Evolutionary conservation across 352 stramenopile species (phyloP).

Genomic region (Phytophthora vignae): DNA sequence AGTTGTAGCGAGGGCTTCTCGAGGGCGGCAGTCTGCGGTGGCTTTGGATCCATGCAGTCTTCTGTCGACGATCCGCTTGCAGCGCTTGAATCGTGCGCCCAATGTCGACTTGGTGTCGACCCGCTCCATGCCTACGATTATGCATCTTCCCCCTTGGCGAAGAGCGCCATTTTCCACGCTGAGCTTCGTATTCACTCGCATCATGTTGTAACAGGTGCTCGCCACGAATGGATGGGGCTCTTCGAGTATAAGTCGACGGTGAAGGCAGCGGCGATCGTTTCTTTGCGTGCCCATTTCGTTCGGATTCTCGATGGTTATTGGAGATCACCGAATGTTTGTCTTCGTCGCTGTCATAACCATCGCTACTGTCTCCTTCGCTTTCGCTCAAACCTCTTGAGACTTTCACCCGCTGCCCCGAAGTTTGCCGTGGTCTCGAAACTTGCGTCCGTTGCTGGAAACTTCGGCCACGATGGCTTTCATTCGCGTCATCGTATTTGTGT

Average conservation of each 20-base stretch:
- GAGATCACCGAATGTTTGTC: not conserved
- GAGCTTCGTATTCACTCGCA: not conserved
- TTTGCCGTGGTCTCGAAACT: not conserved
- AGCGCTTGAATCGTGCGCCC: slow-evolving; percentile 41
- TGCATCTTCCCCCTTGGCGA: not conserved
- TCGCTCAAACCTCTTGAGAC: not conserved
- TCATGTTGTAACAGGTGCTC: not conserved
- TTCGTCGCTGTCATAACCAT: not conserved
- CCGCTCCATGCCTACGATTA: not conserved
- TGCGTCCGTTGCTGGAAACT: not conserved
- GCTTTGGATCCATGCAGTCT: slow-evolving; percentile 40
- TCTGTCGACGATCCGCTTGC: slow-evolving; percentile 47
- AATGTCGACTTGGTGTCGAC: slow-evolving; percentile 16
- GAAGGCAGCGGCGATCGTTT: not conserved
- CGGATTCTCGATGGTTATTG: not conserved
- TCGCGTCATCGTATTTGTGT: not conserved
- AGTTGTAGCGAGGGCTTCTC: not conserved
- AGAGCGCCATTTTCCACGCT: not conserved
- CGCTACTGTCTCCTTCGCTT: not conserved
- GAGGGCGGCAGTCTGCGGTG: not conserved
- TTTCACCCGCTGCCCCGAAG: not conserved
- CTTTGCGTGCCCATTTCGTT: not conserved
- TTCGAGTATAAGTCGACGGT: not conserved
- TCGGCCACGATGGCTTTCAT: not conserved
- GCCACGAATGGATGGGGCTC: not conserved